Evolutionary conservation across 495 filamentous ascomycete species (phyloP).

Genomic region (Usnea hakonensis): DNA sequence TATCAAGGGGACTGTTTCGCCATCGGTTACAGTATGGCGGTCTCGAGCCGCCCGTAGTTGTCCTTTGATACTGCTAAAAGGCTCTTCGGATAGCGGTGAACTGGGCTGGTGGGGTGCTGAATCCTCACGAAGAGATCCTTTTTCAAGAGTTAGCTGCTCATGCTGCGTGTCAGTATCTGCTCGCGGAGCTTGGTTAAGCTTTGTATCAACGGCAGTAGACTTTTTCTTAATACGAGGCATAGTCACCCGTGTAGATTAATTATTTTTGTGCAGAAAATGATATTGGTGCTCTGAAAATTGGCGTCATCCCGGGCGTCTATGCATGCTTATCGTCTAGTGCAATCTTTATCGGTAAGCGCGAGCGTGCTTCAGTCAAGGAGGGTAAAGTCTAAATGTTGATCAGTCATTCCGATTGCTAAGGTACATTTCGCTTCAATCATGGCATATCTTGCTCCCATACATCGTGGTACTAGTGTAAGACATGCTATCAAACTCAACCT

Average conservation of each 20-base stretch:
- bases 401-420: not conserved
- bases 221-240: conserved; percentile 2
- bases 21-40: not conserved
- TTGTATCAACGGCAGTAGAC: not conserved
- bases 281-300: not conserved
- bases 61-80: not conserved
- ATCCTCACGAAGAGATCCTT: not conserved
- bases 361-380: not conserved
- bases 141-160: not conserved
- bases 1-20: not conserved
- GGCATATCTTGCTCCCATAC: conserved; percentile 93
- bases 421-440: conserved; percentile 37
- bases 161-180: not conserved
- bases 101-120: not conserved
- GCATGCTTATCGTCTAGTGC: conserved; percentile 12
- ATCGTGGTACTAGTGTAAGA: conserved; percentile 79
- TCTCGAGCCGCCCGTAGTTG: not conserved
- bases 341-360: conserved; percentile 5
- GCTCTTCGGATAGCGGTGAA: not conserved
- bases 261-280: not conserved
- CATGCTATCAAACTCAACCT: conserved; percentile 78
- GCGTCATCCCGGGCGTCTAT: conserved; percentile 10
- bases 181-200: not conserved
- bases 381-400: not conserved
- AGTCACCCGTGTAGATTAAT: not conserved